These are phyloP conservation scores for Hymenoscyphus repandus DNA, from an alignment of 2,329 filamentous ascomycete species.

Conservation along the genomic window DNA sequence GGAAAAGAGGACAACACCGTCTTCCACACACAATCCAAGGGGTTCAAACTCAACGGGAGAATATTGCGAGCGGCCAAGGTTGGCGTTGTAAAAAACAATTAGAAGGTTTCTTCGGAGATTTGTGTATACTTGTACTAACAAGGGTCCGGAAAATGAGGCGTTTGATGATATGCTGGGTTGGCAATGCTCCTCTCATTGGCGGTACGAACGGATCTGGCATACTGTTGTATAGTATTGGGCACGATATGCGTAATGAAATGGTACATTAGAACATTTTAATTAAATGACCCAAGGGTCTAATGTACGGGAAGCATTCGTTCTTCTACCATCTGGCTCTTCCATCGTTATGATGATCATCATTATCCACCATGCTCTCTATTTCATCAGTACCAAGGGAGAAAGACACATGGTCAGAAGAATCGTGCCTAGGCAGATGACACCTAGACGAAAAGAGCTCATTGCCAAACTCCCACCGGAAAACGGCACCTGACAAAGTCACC, in stretches of 20 bases:
- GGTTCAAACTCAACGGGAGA: slow-evolving; percentile 88
- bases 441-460: no score
- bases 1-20: slow-evolving; percentile 88
- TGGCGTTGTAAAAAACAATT: slow-evolving; percentile 80
- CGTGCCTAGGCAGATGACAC: no score
- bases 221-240: slow-evolving; percentile 16
- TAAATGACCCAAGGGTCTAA: neutral
- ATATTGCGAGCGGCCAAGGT: slow-evolving; percentile 91
- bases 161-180: slow-evolving; percentile 19
- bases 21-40: slow-evolving; percentile 92
- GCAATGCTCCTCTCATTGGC: slow-evolving; percentile 27
- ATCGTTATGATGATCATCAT: neutral
- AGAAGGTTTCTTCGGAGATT: slow-evolving; percentile 6
- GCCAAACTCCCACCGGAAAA: no score
- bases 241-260: slow-evolving; percentile 9
- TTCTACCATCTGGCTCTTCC: neutral
- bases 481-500: no score
- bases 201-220: slow-evolving; percentile 12
- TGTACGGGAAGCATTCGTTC: neutral
- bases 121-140: slow-evolving; percentile 24
- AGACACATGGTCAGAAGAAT: no score
- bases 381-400: no score
- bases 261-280: slow-evolving; percentile 1
- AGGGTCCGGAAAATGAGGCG: slow-evolving; percentile 14
- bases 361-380: no score